A percentile compares a stretch with the other conserved stretches of the same genome.
Conservation (phyloP, 306 rosid genomes). For the Vachellia pachyceras region DNA sequence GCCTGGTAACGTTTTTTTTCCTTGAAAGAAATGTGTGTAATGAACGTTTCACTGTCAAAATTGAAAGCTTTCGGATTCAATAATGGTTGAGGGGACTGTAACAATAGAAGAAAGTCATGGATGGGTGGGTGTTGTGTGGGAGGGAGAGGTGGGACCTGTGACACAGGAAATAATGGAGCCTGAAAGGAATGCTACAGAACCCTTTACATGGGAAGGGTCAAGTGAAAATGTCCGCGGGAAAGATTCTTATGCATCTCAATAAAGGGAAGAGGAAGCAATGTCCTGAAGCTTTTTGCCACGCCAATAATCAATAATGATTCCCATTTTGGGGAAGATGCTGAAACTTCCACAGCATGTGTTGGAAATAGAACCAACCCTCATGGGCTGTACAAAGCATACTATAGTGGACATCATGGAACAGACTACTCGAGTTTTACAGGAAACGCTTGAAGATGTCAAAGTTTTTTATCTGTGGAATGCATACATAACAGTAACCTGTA, state of each 20-base stretch:
- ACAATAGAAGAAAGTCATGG: neutral
- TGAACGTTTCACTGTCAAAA: neutral
- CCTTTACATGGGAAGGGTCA: neutral
- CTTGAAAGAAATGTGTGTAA: neutral
- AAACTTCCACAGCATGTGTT: neutral
- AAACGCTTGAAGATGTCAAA: neutral
- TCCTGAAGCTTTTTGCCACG: neutral
- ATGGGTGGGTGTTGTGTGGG: neutral
- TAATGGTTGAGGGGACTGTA: neutral
- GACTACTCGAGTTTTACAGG: neutral
- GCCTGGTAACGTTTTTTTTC: constrained; percentile 26
- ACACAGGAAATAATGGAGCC: neutral
- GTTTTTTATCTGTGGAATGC: neutral
- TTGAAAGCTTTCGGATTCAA: neutral
- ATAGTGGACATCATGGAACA: constrained; percentile 4
- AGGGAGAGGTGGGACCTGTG: neutral
- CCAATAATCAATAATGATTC: neutral
- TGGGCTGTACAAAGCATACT: neutral
- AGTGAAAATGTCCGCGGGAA: neutral
- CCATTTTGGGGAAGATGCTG: neutral
- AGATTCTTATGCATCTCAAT: neutral
- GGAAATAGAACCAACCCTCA: neutral
- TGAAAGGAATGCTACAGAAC: neutral
- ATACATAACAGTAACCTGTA: too few relatives aligned
- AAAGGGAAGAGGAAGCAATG: neutral